Evolutionary conservation across 2,329 filamentous ascomycete genomes (phyloP), one percentile per base, ranked within the genome.

Genomic region (Pseudogymnoascus sp.): DNA sequence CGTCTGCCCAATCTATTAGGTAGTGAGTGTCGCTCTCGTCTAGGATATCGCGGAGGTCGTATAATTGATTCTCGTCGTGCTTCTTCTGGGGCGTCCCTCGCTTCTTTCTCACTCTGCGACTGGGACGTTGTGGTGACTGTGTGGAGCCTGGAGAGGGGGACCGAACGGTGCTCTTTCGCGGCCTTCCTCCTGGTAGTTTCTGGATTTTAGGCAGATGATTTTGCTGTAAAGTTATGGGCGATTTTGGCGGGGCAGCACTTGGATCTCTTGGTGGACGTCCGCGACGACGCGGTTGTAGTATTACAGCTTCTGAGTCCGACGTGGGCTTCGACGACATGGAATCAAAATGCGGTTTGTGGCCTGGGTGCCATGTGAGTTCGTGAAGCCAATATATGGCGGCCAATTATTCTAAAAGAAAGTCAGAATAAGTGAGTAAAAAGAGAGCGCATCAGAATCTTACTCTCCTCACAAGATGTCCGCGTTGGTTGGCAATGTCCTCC

Each of bases 1-100:
- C 74, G 64, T 81, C 78, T 59, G 77, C 78, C 85, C 85, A 87
- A 69, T 85, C 79, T 62, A 87, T 78, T 2, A 77, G 70, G 67
- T 85, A 87, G n/a, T 76, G 66, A 10, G 70, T 70, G 23, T 69
- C 50, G 11, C 28, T 57, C 50, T 57, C 50, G n/a, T 33, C 50
- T 69, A 57, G 28, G 50, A 57, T 57, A 33, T 57, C 50, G 50
- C 50, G 50, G 19, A 57, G 50, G 6, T 57, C 50, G 50, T 19
- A 57, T 57, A 57, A 57, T 57, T 57, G 50, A 8, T 57, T 21
- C 17, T 57, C 50, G 50, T 57, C 50, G 50, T 57, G n/a, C 4
- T 57, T 33, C 50, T 57, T 57, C 50, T 19, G 28, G 50, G 50
- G 50, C n/a, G 28, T 57, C 28, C 28, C 28, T 33, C 9, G n/a